Base-by-base conservation (phyloP, 225 moss, liverwort and hornwort genomes). In the Rhytidiadelphus loreus region DNA sequence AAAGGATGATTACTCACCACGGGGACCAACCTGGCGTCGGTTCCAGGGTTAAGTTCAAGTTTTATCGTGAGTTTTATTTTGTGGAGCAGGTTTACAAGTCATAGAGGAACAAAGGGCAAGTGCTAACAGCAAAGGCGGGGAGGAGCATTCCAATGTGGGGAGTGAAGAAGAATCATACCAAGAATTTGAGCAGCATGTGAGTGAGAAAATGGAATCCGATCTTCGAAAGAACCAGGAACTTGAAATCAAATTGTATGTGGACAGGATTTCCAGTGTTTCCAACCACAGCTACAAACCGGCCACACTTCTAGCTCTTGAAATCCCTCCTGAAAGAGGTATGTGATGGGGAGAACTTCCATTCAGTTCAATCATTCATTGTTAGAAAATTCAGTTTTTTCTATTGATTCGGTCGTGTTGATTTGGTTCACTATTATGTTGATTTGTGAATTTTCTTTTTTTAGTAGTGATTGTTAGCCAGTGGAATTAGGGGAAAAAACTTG, bases 221-320 rank as follows among this genome's bases (percentile, higher is more conserved):
- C 79, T 88, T 59, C 73, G 52, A 3, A 90, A 92, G 90, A 85
- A 72, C 58, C 88, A 90, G 43, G 88, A 83, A 57, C 60, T 86
- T n/a, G 79, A 92, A 74, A 66, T 86, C 77, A 78, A 90, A 39
- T 52, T 86, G 79, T 86, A 83, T 25, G 53, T 90, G 37, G 86
- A 92, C 71, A 85, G 90, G 73, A 88, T 88, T 86, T 83, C 83
- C 60, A 43, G 52, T 32, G 80, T 88, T 66, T n/a, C 83, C 17
- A 55, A 90, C 4, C 8, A 28, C 72, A 88, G 64, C 16, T 16
- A 16, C 81, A 86, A 85, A 78, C 41, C 87, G 1, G 12, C 64
- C 35, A 18, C 50, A 33, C 20, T 78, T 50, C 58, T 53, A 16
- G 2, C 79, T 16, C 82, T n/a, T n/a, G n/a, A 88, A 66, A 83